Evolutionary conservation across 2,329 filamentous ascomycete genomes (phyloP).

Genomic region (Aspergillus sp.): DNA sequence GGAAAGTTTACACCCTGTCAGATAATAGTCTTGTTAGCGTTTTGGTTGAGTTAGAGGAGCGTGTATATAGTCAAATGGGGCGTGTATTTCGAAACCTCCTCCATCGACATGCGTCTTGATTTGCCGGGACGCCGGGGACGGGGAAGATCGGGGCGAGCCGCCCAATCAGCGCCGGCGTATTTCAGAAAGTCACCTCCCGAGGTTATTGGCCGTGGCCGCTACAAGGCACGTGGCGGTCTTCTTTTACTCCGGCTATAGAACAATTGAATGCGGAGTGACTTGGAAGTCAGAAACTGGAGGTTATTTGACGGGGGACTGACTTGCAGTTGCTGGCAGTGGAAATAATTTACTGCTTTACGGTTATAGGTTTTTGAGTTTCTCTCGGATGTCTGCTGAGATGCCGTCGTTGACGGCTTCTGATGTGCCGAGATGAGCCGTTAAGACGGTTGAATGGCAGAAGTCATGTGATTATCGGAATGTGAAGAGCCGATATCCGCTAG

Average conservation of each 20-base stretch:
- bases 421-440: conserved; percentile 12
- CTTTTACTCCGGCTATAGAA: conserved; percentile 32
- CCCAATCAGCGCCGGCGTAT: conserved; percentile 40
- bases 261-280: conserved; percentile 27
- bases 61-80: no score
- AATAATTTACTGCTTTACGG: background rate
- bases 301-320: background rate
- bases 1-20: no score
- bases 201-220: conserved; percentile 33
- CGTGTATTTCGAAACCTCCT: no score
- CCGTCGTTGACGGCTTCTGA: background rate
- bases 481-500: background rate
- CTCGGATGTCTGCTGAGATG: background rate
- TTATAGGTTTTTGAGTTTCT: background rate
- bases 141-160: conserved; percentile 32
- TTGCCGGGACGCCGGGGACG: conserved; percentile 21
- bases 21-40: no score
- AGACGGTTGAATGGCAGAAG: conserved; percentile 9
- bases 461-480: conserved; percentile 18
- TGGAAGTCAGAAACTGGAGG: background rate
- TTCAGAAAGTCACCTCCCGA: conserved; percentile 1
- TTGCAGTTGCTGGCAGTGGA: background rate
- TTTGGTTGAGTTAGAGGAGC: no score
- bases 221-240: conserved; percentile 35
- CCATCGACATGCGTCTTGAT: no score